Base-by-base conservation (phyloP, 352 stramenopile species). In the Phytophthora macrochlamydospora region DNA sequence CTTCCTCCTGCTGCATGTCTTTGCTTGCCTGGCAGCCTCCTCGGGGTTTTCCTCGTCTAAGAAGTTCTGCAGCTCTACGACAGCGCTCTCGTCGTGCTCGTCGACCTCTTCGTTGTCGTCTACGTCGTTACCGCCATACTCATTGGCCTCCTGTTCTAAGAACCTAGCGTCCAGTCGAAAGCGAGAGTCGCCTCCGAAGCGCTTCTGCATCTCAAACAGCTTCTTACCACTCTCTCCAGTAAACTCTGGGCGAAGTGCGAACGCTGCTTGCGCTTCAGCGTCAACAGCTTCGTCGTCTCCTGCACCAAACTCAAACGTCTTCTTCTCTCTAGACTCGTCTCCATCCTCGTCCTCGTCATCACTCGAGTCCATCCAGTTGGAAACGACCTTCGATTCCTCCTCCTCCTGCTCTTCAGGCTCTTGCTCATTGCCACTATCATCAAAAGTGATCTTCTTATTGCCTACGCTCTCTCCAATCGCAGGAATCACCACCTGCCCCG, bases 191-290 rank as follows among this genome's bases (percentile, higher is more conserved):
- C 85, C 83, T 44, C 80, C 79, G 54, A 92, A 94, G 2, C 82
- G 81, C 58, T 92, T 94, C 55, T 94, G 85, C 73, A 94, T 74
- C 67, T 94, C 85, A 60, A 94, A 94, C 40, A 94, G 58, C 59
- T 87, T 83, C 58, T 88, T 88, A 58, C 85, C 85, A 14, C 75
- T 75, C 54, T 82, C 78, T 8, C 85, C 85, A 4, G 90, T 56
- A 50, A 94, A 94, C 63, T 94, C 85, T 2, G 83, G 85, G 24
- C 85, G 80, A 33, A 94, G 46, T 0, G 82, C 80, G 64, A 93
- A 91, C 24, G 77, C 67, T 42, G 76, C 69, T 28, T 69, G 51
- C 2, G 57, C 65, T 40, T 76, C 59, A 1, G 60, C 65, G 48
- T 78, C 69, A 3, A 71, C 70, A 14, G 52, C 80, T 0, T 69